Percentiles rank a stretch among this genome's conserved stretches.
Conservation (phyloP, 164 flowering plant genomes). For the Umbilicus rupestris region DNA sequence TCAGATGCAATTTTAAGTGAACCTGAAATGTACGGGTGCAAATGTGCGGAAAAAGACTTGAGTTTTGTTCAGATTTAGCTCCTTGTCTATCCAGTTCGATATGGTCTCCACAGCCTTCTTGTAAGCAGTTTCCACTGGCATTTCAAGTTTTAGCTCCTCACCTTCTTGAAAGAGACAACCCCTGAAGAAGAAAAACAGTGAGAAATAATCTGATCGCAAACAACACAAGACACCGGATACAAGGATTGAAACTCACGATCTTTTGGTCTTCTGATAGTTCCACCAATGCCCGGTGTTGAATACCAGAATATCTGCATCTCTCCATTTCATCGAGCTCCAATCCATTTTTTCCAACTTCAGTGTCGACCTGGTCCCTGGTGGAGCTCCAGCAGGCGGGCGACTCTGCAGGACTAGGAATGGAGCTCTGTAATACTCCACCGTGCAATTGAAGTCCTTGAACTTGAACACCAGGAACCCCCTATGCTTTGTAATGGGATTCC, state of each 20-base stretch:
- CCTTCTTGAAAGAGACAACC: slow-evolving; percentile 89
- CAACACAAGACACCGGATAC: background rate
- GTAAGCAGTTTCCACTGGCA: slow-evolving; percentile 61
- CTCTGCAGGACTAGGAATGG: slow-evolving; percentile 86
- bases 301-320: slow-evolving; percentile 73
- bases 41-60: slow-evolving; percentile 75
- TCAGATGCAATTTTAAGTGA: slow-evolving; percentile 7
- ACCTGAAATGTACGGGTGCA: slow-evolving; percentile 97
- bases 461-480: slow-evolving; percentile 77
- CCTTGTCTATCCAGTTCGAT: slow-evolving; percentile 42
- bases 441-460: slow-evolving; percentile 76
- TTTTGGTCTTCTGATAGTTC: slow-evolving; percentile 84
- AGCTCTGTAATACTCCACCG: slow-evolving; percentile 87
- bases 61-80: slow-evolving; percentile 62
- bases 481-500: slow-evolving; percentile 95
- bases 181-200: slow-evolving; percentile 26
- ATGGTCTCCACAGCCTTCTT: slow-evolving; percentile 59
- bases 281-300: slow-evolving; percentile 98
- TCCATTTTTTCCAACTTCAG: slow-evolving; percentile 83
- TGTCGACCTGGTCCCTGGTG: slow-evolving; percentile 35
- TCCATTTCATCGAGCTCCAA: slow-evolving; percentile 73
- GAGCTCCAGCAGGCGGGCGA: slow-evolving; percentile 52
- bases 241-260: slow-evolving; percentile 38
- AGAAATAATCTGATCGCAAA: background rate
- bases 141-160: slow-evolving; percentile 42